A percentile compares a stretch with the other conserved stretches of the same genome.
Conservation (phyloP, 2,329 filamentous ascomycete genomes). For the Aschersonia sp. region DNA sequence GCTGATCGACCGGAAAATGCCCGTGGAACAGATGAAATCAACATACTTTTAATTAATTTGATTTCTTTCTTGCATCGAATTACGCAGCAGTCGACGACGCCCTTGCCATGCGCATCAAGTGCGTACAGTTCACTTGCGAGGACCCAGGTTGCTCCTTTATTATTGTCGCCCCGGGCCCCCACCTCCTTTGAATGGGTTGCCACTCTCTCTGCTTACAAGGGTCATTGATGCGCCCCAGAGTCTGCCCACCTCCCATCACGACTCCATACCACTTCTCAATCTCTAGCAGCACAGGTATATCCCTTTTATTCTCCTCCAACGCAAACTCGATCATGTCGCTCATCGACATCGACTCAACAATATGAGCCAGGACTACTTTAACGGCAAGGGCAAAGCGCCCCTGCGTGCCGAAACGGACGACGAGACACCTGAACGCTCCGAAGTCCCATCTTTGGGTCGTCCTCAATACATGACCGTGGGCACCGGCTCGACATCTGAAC, state of each 20-base stretch:
- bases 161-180: no score
- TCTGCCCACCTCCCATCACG: neutral
- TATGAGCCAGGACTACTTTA: conserved; percentile 48
- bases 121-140: no score
- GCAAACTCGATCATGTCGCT: conserved; percentile 18
- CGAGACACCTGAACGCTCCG: conserved; percentile 11
- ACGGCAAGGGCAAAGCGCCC: conserved; percentile 37
- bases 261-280: neutral
- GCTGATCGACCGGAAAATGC: no score
- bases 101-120: no score
- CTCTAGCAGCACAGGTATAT: neutral
- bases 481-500: conserved; percentile 64
- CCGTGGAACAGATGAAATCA: no score
- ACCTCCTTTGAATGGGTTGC: neutral
- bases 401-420: conserved; percentile 16
- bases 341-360: conserved; percentile 17
- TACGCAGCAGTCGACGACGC: no score
- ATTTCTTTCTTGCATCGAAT: no score
- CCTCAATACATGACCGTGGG: conserved; percentile 83
- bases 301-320: neutral
- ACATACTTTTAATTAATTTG: no score
- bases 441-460: conserved; percentile 8
- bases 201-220: neutral
- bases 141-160: no score
- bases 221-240: neutral